phyloP scores from a whole-genome alignment of 306 rosid genomes.

The Cucurbita maxima region DNA sequence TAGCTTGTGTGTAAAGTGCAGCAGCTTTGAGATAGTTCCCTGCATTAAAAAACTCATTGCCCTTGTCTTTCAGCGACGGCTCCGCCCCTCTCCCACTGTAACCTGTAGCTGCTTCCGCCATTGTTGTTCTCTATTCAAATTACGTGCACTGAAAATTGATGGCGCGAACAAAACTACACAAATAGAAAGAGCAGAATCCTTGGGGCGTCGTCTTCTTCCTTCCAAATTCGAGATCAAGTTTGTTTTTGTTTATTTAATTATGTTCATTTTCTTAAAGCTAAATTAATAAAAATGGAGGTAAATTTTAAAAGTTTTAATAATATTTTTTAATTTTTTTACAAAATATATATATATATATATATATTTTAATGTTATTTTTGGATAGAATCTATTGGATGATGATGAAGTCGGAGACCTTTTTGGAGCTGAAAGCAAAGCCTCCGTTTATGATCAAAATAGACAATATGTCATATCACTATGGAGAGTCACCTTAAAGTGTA shows the following conservation, averaged over 20 bases:
- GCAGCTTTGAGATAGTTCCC: slow-evolving; percentile 94
- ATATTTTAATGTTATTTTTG: no score
- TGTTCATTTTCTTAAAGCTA: no score
- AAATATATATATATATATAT: no score
- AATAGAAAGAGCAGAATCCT: neutral
- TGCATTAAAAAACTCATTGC: slow-evolving; percentile 79
- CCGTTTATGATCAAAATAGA: no score
- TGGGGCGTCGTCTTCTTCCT: neutral
- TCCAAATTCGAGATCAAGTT: neutral
- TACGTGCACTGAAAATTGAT: neutral
- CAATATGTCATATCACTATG: no score
- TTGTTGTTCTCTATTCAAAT: slow-evolving; percentile 2
- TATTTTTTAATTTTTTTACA: no score
- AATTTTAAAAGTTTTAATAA: no score
- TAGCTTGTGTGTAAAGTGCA: slow-evolving; percentile 91
- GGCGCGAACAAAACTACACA: neutral
- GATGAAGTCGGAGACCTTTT: no score
- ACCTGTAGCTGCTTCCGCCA: slow-evolving; percentile 39
- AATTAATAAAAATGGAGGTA: no score
- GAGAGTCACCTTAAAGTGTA: no score
- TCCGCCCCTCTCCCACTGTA: slow-evolving; percentile 17
- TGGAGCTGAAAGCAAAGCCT: no score
- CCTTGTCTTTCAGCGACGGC: slow-evolving; percentile 66
- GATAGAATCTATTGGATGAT: no score
- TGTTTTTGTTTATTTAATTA: neutral